These are phyloP conservation scores for Blastomyces gilchristii DNA, from an alignment of 2,329 filamentous ascomycete species.

Conservation along the genomic window DNA sequence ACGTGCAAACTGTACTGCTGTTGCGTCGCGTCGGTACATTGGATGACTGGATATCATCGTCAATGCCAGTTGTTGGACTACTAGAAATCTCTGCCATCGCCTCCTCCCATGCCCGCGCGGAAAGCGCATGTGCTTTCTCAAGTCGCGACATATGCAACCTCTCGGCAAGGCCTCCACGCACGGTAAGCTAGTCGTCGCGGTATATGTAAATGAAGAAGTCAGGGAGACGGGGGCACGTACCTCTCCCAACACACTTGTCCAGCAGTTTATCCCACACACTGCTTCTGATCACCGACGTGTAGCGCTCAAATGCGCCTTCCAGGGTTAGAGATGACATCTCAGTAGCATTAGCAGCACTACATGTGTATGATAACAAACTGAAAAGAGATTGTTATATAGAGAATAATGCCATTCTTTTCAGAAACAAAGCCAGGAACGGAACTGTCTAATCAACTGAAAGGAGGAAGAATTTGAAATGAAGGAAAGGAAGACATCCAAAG, in stretches of 20 bases:
- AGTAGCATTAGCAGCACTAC: not conserved
- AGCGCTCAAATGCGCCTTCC: not conserved
- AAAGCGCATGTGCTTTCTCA: constrained; percentile 3
- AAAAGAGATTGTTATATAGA: not conserved
- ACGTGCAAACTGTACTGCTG: not conserved
- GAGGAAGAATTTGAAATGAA: not conserved
- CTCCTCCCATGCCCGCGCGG: not conserved
- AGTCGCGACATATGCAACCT: constrained; percentile 2
- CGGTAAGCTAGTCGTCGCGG: not conserved
- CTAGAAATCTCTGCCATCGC: not conserved
- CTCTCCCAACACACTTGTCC: constrained; percentile 6
- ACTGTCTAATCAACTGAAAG: not conserved
- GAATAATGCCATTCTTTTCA: not conserved
- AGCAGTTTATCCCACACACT: constrained; percentile 4
- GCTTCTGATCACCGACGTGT: not conserved
- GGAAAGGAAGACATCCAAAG: not conserved
- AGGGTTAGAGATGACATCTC: not conserved
- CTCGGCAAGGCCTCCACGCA: not conserved
- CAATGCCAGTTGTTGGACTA: not conserved
- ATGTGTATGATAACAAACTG: not conserved
- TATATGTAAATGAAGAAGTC: not conserved
- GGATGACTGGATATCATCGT: not conserved
- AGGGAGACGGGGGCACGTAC: not conserved
- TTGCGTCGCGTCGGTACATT: not conserved
- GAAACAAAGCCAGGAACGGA: not conserved